Evolutionary conservation across 2,329 filamentous ascomycete species (phyloP).

Genomic region (Sordariomycetes sp.): DNA sequence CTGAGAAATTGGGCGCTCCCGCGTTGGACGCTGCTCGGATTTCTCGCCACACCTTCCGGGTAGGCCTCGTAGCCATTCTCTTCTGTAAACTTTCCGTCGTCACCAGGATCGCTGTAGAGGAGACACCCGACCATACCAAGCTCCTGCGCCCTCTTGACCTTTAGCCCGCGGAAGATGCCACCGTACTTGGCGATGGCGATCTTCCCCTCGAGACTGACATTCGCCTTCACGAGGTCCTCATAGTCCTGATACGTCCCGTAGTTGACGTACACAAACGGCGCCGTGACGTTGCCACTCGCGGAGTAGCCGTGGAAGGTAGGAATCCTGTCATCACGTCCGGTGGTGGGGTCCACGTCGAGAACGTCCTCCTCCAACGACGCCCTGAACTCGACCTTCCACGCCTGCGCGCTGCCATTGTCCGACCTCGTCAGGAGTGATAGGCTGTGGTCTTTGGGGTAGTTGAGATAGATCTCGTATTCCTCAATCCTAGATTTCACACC

Average conservation of each 20-base stretch:
- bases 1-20: slow-evolving; percentile 77
- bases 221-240: slow-evolving; percentile 64
- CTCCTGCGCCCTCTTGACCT: slow-evolving; percentile 85
- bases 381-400: slow-evolving; percentile 57
- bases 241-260: slow-evolving; percentile 82
- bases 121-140: slow-evolving; percentile 77
- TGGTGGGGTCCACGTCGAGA: slow-evolving; percentile 71
- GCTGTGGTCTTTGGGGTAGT: slow-evolving; percentile 61
- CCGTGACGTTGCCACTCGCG: slow-evolving; percentile 82
- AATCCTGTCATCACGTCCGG: slow-evolving; percentile 55
- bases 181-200: slow-evolving; percentile 83
- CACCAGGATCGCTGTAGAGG: slow-evolving; percentile 79
- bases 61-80: slow-evolving; percentile 69
- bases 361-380: slow-evolving; percentile 76
- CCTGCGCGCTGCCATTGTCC: slow-evolving; percentile 15
- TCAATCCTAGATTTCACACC: slow-evolving; percentile 51
- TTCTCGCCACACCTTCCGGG: slow-evolving; percentile 72
- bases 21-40: slow-evolving; percentile 81
- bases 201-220: slow-evolving; percentile 67
- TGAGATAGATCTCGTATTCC: slow-evolving; percentile 65
- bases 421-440: slow-evolving; percentile 42
- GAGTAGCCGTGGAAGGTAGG: slow-evolving; percentile 95
- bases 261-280: slow-evolving; percentile 76
- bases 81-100: slow-evolving; percentile 72
- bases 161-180: slow-evolving; percentile 74